Conservation (phyloP, 2,329 filamentous ascomycete species). For the Paraphoma chrysanthemicola region DNA sequence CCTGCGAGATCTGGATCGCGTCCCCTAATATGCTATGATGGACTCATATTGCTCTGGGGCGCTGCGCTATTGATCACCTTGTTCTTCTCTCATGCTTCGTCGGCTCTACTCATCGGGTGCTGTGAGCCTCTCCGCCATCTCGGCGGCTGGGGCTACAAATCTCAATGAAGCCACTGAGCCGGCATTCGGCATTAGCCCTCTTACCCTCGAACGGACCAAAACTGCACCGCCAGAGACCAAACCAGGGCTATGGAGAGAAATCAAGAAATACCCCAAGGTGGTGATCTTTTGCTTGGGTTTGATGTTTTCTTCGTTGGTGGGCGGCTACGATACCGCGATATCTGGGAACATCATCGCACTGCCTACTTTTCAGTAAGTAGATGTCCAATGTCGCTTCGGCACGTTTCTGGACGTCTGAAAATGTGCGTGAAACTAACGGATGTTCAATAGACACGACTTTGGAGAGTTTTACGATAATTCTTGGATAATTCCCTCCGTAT, state of each 20-base stretch:
- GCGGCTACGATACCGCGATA: neutral
- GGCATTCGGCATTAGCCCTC: neutral
- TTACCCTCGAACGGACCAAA: neutral
- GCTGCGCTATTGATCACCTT: neutral
- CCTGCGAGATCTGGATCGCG: neutral
- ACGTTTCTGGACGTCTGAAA: neutral
- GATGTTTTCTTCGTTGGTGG: slow-evolving; percentile 1
- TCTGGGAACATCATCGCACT: slow-evolving; percentile 1
- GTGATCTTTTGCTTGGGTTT: neutral
- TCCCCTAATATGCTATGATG: neutral
- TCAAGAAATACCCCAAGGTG: neutral
- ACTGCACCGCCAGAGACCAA: neutral
- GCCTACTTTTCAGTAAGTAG: neutral
- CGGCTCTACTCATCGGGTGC: neutral
- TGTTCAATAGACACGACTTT: neutral
- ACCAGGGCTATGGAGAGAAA: neutral
- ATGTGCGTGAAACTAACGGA: neutral
- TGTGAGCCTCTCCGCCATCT: neutral
- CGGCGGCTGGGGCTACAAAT: neutral
- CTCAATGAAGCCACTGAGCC: neutral
- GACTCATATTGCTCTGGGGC: neutral
- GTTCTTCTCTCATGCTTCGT: neutral
- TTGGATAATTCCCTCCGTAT: slow-evolving; percentile 49
- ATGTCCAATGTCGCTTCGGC: neutral
- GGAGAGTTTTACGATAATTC: slow-evolving; percentile 5